Evolutionary conservation across 2,329 filamentous ascomycete genomes (phyloP), one percentile per base, ranked within the genome.

Genomic region (Cordyceps cateniannulata): DNA sequence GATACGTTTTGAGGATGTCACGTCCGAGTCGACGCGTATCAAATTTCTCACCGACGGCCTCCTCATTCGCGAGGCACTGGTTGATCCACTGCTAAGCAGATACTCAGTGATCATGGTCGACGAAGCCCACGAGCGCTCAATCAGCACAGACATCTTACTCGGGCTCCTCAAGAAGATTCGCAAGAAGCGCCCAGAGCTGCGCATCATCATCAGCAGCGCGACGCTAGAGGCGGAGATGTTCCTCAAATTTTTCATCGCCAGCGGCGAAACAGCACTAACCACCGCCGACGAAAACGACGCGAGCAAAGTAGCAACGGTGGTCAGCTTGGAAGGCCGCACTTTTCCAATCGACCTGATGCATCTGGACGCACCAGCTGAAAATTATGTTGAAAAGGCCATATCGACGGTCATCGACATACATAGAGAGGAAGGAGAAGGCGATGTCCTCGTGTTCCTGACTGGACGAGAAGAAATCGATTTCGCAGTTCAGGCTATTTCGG

Each of bases 31-130:
- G 38, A 99, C 95, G 1, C 85, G 85, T 57, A 93, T 99, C 76
- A 97, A 99, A 72, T 98, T 98, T 70, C 77, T 98, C 64, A 99
- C 93, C 0, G 95, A 99, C 76, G 93, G 93, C 0, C 80, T 99
- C 53, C 81, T 99, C 35, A 85, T 99, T 58, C 82, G 93, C 68
- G 95, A 99, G 75, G 95, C 93, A 29, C 81, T 99, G 5, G 90
- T 97, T 3, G 95, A 99, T 73, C 95, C 95, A 14, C 76, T 98
- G 3, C 76, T 99, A 40, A 95, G 90, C 22, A 84, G 91, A 12
- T 99, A 99, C 72, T 96, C 92, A 0, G 89, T 96, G 49, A 91
- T 99, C 67, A 97, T 99, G 91, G 89, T 99, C 8, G 95, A 99
- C 70, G 93, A 98, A 75, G 95, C 93, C 7, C 95, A 99, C 71